phyloP scores from a whole-genome alignment of 1,284 basidiomycete species.

The Mrakiaceae sp. region DNA sequence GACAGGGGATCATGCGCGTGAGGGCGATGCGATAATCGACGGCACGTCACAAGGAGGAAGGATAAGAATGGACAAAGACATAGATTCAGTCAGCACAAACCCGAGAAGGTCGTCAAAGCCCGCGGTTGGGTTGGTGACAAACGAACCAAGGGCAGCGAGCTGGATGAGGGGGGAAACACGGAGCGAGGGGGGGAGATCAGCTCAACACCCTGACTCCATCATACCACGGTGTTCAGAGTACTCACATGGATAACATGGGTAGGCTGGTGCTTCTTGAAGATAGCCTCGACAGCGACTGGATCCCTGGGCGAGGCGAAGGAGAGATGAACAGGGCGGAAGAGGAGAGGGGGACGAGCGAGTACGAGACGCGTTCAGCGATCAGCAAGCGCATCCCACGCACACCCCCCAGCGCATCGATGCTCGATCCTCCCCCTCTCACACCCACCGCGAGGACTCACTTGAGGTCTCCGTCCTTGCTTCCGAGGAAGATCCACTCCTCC shows the following conservation, averaged over 20 bases:
- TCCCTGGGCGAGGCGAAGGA: conserved; percentile 39
- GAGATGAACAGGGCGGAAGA: background rate
- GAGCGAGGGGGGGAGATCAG: background rate
- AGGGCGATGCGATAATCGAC: too few species aligned
- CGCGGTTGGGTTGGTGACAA: too few species aligned
- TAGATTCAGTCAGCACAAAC: too few species aligned
- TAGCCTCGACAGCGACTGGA: conserved; percentile 47
- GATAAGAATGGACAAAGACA: too few species aligned
- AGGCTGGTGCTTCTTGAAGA: conserved; percentile 77
- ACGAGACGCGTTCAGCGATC: background rate
- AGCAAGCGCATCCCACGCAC: background rate
- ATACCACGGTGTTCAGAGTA: background rate
- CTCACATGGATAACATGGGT: conserved; percentile 71
- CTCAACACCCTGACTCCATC: background rate
- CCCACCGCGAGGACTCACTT: conserved; percentile 4
- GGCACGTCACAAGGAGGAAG: too few species aligned
- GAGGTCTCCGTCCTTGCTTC: conserved; percentile 40
- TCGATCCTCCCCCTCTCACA: background rate
- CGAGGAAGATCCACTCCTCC: conserved; percentile 77
- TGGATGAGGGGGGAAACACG: background rate
- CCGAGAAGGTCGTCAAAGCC: too few species aligned
- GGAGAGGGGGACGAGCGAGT: background rate
- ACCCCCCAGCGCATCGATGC: background rate
- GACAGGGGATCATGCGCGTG: too few species aligned
- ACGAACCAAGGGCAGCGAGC: conserved; percentile 65